A percentile compares a stretch with the other conserved stretches of the same genome.
Conservation (phyloP, 179 eudicot species). For the Heliamphora ciliata region DNA sequence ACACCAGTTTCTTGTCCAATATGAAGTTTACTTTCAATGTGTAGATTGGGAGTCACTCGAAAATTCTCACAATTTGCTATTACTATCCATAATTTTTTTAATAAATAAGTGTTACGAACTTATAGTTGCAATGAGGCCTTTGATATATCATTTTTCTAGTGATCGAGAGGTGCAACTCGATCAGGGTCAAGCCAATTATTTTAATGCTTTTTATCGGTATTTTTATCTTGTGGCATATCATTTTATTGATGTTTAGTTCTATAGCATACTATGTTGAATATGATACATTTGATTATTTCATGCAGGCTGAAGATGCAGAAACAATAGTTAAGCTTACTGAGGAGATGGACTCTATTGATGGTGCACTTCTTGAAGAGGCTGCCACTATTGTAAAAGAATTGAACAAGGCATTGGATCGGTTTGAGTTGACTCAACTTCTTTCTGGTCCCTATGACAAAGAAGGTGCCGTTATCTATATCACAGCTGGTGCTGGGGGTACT, state of each 20-base stretch:
- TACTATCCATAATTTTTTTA: background rate
- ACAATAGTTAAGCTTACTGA: conserved; percentile 84
- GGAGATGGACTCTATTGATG: conserved; percentile 87
- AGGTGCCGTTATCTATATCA: conserved; percentile 73
- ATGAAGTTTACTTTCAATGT: background rate
- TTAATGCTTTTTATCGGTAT: background rate
- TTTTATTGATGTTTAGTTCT: background rate
- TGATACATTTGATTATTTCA: conserved; percentile 8
- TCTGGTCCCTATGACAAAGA: conserved; percentile 96
- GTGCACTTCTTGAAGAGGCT: conserved; percentile 84
- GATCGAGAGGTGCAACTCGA: too few relatives aligned
- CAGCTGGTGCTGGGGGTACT: conserved; percentile 99
- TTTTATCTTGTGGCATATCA: background rate
- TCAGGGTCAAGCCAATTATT: too few relatives aligned
- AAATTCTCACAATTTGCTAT: background rate
- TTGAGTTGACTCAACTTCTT: conserved; percentile 81
- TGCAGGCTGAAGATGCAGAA: conserved; percentile 87
- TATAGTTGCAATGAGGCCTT: background rate
- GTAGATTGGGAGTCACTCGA: background rate
- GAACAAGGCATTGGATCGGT: conserved; percentile 77
- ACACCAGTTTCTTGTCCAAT: background rate
- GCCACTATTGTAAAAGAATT: conserved; percentile 55
- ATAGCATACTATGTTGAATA: background rate
- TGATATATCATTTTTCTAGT: too few relatives aligned
- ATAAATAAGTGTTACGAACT: background rate